These are phyloP conservation scores for Amauroascus verrucosus DNA, from an alignment of 2,329 filamentous ascomycete genomes.

Conservation along the genomic window DNA sequence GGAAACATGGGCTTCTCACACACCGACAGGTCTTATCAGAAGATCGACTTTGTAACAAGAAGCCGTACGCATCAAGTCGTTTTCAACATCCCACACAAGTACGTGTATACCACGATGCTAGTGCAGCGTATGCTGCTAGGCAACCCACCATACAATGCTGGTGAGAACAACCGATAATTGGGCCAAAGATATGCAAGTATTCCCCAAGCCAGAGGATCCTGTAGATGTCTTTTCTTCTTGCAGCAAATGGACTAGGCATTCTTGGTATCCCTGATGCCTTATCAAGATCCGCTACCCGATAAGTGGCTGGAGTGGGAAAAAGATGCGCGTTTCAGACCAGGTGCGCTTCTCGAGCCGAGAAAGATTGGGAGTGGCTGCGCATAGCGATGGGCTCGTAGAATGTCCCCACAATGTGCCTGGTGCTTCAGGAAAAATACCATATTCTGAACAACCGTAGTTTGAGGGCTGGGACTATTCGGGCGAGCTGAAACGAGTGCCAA, in stretches of 20 bases:
- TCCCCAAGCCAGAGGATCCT: background rate
- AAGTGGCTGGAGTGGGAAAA: background rate
- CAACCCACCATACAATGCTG: background rate
- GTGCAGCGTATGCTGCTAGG: background rate
- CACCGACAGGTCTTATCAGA: background rate
- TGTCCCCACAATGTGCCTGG: background rate
- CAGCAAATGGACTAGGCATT: background rate
- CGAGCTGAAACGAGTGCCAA: constrained; percentile 9
- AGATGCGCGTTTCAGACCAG: constrained; percentile 1
- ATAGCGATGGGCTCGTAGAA: background rate
- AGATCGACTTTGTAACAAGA: constrained; percentile 1
- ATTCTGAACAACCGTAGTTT: constrained; percentile 12
- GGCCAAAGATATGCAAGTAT: background rate
- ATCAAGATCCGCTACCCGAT: background rate
- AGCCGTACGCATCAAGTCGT: background rate
- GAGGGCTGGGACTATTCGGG: background rate
- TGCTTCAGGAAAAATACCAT: background rate
- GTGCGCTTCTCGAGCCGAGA: background rate
- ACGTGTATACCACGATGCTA: background rate
- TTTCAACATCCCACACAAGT: background rate
- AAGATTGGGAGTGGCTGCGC: background rate
- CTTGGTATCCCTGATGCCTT: background rate
- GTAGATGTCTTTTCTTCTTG: background rate
- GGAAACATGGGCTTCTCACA: too few relatives aligned
- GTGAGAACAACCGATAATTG: background rate